Base-by-base conservation (phyloP, 352 stramenopile species). In the Phytophthora crassamura region DNA sequence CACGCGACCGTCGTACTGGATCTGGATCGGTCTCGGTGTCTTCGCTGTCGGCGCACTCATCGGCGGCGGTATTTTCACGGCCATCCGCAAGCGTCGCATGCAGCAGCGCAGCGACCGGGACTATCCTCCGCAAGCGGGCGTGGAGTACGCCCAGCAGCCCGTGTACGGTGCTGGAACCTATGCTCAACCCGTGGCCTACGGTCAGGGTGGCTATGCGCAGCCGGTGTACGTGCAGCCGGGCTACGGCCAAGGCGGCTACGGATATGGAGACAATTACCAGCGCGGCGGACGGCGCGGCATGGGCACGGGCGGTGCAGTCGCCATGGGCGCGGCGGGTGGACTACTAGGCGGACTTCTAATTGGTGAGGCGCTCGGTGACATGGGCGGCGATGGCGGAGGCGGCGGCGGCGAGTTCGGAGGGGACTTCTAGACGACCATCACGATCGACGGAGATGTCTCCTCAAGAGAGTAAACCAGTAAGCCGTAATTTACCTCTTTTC, bases 281-380 rank as follows among this genome's bases (percentile, higher is more conserved):
- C 65, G 59, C 36, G 67, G 67, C 9, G 64, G 68, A 10, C 62
- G 61, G 20, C 69, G 73, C 39, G 70, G 73, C 35, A 80, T 82
- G 70, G 76, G 75, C 47, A 76, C 69, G 6, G 71, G 67, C 11
- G 56, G 59, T 33, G 69, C 67, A 18, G 62, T 82, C 18, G 75
- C 73, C 7, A 77, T 76, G 42, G 71, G 77, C 3, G 72, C 69
- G 22, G 77, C 69, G n/a, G 69, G 68, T 12, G 69, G 72, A 46
- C 51, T 85, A 4, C 35, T 83, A 14, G 77, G 75, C 40, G 73
- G 75, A 3, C 53, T 84, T 3, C 32, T 84, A 12, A 48, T 84
- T 28, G 75, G 70, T 11, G 74, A 79, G 16, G 71, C 74, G 22
- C 48, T 82, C 7, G 61, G 67, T 18, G 71, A 82, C 51, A 75